Percentiles rank a stretch among this genome's conserved stretches.
phyloP scores from a whole-genome alignment of 768 basidiomycete species.

The Gloeopeniophorella convolvens region DNA sequence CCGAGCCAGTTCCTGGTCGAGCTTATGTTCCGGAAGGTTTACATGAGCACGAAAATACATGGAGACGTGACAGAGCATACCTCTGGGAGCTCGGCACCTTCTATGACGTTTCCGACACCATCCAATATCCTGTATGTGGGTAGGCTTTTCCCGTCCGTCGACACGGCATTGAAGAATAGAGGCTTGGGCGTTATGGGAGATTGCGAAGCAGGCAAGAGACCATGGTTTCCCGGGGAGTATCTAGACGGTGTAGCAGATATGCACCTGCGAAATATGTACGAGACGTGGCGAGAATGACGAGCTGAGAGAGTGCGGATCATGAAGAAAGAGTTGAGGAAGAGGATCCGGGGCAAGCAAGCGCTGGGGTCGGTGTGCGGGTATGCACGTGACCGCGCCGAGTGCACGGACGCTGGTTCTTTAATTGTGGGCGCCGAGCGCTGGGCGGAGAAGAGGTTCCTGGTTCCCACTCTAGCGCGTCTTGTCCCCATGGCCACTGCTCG shows the following conservation, averaged over 20 bases:
- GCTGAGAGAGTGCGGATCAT: constrained; percentile 19
- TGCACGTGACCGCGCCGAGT: too few species aligned
- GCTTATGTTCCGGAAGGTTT: constrained; percentile 32
- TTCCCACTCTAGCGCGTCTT: too few species aligned
- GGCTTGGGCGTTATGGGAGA: constrained; percentile 66
- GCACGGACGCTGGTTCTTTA: too few species aligned
- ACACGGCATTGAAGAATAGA: constrained; percentile 76
- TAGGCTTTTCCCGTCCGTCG: constrained; percentile 53
- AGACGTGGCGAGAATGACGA: constrained; percentile 1
- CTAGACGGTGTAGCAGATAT: constrained; percentile 21
- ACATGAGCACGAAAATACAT: not conserved
- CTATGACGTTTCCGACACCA: constrained; percentile 64
- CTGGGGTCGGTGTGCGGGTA: too few species aligned
- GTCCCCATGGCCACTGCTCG: too few species aligned
- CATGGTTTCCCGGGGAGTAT: constrained; percentile 24
- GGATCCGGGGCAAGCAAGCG: constrained; percentile 16
- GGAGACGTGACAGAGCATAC: constrained; percentile 33
- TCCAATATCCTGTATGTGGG: constrained; percentile 86
- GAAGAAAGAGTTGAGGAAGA: constrained; percentile 2
- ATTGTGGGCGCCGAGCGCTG: too few species aligned
- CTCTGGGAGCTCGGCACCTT: constrained; percentile 71
- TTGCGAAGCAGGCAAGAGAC: constrained; percentile 35
- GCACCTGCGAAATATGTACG: constrained; percentile 5
- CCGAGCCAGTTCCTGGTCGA: constrained; percentile 61
- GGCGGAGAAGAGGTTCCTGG: too few species aligned